Evolutionary conservation across 2,329 filamentous ascomycete genomes (phyloP).

Genomic region (Furcasterigmium sp.): DNA sequence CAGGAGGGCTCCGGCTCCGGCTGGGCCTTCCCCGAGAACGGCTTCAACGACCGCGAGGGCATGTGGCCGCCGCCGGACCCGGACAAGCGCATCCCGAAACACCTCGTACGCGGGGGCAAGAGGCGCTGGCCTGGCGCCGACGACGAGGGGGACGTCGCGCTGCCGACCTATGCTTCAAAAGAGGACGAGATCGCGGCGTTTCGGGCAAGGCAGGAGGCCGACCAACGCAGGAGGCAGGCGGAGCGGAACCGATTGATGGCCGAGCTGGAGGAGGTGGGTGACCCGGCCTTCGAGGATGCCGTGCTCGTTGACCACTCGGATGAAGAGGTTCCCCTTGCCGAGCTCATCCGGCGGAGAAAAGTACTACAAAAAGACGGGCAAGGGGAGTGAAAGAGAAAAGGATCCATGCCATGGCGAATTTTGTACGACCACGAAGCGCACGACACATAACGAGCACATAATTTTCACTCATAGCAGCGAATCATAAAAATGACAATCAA

Average conservation of each 20-base stretch:
- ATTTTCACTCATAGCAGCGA: no score
- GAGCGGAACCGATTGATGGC: conserved; percentile 33
- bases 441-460: not conserved
- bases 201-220: conserved; percentile 40
- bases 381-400: conserved; percentile 18
- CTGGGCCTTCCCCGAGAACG: conserved; percentile 69
- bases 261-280: conserved; percentile 49
- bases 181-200: conserved; percentile 46
- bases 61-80: conserved; percentile 62
- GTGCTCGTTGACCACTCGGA: conserved; percentile 13
- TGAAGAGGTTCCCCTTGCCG: conserved; percentile 63
- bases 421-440: no score
- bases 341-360: conserved; percentile 56
- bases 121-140: conserved; percentile 31
- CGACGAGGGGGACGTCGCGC: conserved; percentile 20
- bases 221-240: conserved; percentile 30
- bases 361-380: conserved; percentile 23
- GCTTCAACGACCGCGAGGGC: conserved; percentile 60
- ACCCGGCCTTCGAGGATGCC: conserved; percentile 32
- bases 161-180: conserved; percentile 28
- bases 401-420: no score
- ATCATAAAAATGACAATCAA: no score
- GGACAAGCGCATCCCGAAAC: conserved; percentile 38
- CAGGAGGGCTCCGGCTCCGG: conserved; percentile 34
- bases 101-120: conserved; percentile 36